Percentiles rank a stretch among this genome's conserved stretches.
Evolutionary conservation across 345 rosid genomes (phyloP).

Genomic region (Euphorbia tirucalli): DNA sequence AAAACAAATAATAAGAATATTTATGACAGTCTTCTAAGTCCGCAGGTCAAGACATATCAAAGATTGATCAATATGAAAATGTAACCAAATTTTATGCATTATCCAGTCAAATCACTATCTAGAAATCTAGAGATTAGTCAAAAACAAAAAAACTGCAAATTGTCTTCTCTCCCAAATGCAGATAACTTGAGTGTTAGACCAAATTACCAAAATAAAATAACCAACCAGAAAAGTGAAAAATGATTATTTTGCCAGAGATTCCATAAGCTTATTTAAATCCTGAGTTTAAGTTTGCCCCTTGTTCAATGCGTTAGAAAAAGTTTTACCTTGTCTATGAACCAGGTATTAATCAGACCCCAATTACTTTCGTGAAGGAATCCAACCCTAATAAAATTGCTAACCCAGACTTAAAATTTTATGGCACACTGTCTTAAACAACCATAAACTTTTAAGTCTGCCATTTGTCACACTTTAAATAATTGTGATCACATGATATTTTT

Average conservation of each 20-base stretch:
- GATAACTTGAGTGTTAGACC: not conserved
- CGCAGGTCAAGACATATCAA: constrained; percentile 2
- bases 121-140: not conserved
- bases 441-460: not conserved
- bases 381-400: not conserved
- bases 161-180: not conserved
- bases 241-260: not conserved
- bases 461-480: not conserved
- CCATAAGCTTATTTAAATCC: not conserved
- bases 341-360: not conserved
- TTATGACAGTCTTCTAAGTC: constrained; percentile 10
- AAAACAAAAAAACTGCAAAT: no score
- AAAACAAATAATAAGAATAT: constrained; percentile 20
- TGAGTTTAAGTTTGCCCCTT: not conserved
- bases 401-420: not conserved
- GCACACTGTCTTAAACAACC: not conserved
- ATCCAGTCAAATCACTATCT: not conserved
- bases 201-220: not conserved
- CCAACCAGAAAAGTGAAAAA: not conserved
- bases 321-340: not conserved
- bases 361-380: not conserved
- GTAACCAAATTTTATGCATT: not conserved
- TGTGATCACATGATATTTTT: not conserved
- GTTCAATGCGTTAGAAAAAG: not conserved
- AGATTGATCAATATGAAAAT: constrained; percentile 9